Evolutionary conservation across 768 basidiomycete genomes (phyloP), one percentile per base, ranked within the genome.

Genomic region (Boletus rufocinnamomeus): DNA sequence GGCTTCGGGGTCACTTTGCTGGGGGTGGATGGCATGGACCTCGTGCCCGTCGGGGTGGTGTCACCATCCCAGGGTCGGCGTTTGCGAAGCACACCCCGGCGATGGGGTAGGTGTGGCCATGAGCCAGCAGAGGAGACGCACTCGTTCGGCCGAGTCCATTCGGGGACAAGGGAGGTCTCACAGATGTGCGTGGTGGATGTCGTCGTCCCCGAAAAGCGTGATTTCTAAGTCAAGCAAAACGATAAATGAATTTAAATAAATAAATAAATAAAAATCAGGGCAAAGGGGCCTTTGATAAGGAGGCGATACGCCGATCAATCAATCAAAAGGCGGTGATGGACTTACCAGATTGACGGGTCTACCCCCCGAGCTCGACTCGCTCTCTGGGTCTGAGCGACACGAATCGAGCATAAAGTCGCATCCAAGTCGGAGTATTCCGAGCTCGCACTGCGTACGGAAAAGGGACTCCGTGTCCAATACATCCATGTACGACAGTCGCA

Each of bases 171-270:
- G 4, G 58, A 16, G 23, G 50, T 46, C 49, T 56, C 51, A 2
- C 34, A 47, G 27, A 46, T 11, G 5, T 41, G 51, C 13, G 16
- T 43, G 46, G 74, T 74, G 6, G 75, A 70, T 0, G 67, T 70
- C 6, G 74, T 75, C 34, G 74, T 72, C 27, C 64, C 63, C 32
- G 75, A 75, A 54, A 76, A 76, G 19, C 71, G 75, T 10, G 75
- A 75, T 44, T 46, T 62, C 75, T 75, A 48, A 14, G 50, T 17
- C n/a, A 27, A 32, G 38, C 21, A 11, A 40, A 28, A 16, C 41
- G 28, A 45, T 43, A 17, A 63, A 46, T 4, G 32, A 43, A 25
- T 41, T 41, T 37, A 6, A 1, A 37, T 13, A 17, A 17, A 13
- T 25, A 32, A 38, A 46, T 6, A 2, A 6, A 50, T 21, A 38